Conservation (phyloP, 116 monocot species). For the Cymodocea nodosa region DNA sequence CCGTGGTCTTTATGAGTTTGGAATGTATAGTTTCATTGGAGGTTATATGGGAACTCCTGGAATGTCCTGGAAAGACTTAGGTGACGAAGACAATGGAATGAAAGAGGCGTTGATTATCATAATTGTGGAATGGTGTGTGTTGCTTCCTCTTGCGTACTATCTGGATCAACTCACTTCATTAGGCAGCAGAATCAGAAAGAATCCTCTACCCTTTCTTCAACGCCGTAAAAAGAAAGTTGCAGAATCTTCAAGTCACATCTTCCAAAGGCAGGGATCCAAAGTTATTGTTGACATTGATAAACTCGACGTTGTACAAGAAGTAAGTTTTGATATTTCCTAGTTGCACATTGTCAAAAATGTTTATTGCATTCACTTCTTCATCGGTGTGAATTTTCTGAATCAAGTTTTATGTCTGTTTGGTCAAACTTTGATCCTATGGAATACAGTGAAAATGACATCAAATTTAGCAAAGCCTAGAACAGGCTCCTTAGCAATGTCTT, state of each 20-base stretch:
- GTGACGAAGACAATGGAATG: slow-evolving; percentile 59
- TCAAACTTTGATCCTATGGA: neutral
- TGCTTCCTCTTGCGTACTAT: slow-evolving; percentile 49
- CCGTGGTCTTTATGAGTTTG: slow-evolving; percentile 78
- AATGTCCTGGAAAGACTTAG: slow-evolving; percentile 63
- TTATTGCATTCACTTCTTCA: neutral
- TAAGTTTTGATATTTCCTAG: slow-evolving; percentile 14
- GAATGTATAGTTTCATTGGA: slow-evolving; percentile 41
- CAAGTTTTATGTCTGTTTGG: neutral
- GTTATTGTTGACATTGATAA: slow-evolving; percentile 48
- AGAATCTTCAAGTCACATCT: slow-evolving; percentile 10
- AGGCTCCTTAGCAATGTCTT: neutral
- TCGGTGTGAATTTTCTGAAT: neutral
- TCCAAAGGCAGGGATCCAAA: slow-evolving; percentile 17
- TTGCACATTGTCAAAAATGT: neutral
- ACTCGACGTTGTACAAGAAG: slow-evolving; percentile 60
- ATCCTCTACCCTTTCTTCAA: slow-evolving; percentile 28
- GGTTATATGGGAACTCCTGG: slow-evolving; percentile 35
- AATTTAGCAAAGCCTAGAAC: too few species aligned
- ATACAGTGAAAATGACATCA: too few species aligned
- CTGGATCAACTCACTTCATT: slow-evolving; percentile 35
- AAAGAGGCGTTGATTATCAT: slow-evolving; percentile 52
- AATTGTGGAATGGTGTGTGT: slow-evolving; percentile 39
- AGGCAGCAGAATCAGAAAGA: slow-evolving; percentile 19
- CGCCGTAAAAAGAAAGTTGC: slow-evolving; percentile 18